A percentile compares a stretch with the other conserved stretches of the same genome.
phyloP scores from a whole-genome alignment of 768 basidiomycete genomes.

The Terana coerulea region DNA sequence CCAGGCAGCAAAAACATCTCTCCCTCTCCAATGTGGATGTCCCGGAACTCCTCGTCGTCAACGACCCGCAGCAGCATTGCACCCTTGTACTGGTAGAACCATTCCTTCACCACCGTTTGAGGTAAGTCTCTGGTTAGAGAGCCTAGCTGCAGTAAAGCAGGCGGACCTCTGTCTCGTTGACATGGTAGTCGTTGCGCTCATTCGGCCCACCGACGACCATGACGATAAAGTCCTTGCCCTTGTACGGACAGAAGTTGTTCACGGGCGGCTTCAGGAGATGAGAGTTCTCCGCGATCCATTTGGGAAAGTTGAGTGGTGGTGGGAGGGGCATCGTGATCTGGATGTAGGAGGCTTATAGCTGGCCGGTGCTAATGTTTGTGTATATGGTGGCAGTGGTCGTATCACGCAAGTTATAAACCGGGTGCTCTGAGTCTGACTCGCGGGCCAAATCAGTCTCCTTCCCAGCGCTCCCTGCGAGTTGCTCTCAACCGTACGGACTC shows the following conservation, averaged over 20 bases:
- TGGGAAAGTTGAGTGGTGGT: constrained; percentile 83
- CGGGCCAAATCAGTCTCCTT: too few relatives aligned
- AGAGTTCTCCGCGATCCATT: constrained; percentile 82
- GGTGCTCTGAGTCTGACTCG: too few relatives aligned
- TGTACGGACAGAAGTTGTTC: constrained; percentile 84
- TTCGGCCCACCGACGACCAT: constrained; percentile 98
- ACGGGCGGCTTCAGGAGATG: constrained; percentile 87
- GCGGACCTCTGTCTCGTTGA: constrained; percentile 87
- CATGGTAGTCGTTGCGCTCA: constrained; percentile 88
- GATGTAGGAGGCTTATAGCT: too few relatives aligned
- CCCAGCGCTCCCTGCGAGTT: too few relatives aligned
- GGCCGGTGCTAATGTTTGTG: too few relatives aligned
- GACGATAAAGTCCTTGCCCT: constrained; percentile 83
- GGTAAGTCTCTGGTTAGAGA: too few relatives aligned
- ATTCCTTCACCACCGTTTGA: constrained; percentile 54
- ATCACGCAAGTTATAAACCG: too few relatives aligned
- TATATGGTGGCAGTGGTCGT: too few relatives aligned
- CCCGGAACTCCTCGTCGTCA: constrained; percentile 73
- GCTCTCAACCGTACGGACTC: too few relatives aligned
- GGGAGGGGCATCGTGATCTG: constrained; percentile 78
- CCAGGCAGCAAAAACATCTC: constrained; percentile 97
- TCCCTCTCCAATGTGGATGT: constrained; percentile 89
- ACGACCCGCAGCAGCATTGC: constrained; percentile 87
- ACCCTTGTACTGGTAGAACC: constrained; percentile 98
- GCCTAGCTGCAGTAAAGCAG: too few relatives aligned